Percentiles rank a stretch among this genome's conserved stretches.
Evolutionary conservation across 1,284 basidiomycete genomes (phyloP).

Genomic region (Blastosporella zonata): DNA sequence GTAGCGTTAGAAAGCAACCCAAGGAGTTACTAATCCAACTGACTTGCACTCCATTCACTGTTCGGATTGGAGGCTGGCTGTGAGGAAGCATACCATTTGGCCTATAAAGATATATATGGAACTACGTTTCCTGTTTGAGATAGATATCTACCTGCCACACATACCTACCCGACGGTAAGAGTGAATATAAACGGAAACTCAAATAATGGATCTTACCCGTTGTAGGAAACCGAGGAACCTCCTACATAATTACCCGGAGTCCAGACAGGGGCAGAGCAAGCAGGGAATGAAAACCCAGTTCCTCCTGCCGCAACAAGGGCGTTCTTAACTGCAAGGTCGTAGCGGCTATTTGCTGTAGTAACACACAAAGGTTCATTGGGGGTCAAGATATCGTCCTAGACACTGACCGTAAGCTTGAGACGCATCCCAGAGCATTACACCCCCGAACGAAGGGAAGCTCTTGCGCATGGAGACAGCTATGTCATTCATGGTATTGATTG

Average conservation of each 20-base stretch:
- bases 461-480: slow-evolving; percentile 55
- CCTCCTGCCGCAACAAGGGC: slow-evolving; percentile 58
- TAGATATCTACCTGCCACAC: slow-evolving; percentile 53
- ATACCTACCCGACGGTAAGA: slow-evolving; percentile 37
- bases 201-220: slow-evolving; percentile 37
- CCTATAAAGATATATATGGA: slow-evolving; percentile 30
- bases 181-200: slow-evolving; percentile 1
- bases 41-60: slow-evolving; percentile 65
- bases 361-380: background rate
- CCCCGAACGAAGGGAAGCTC: slow-evolving; percentile 68
- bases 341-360: slow-evolving; percentile 52
- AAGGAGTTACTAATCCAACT: slow-evolving; percentile 20
- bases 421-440: slow-evolving; percentile 72
- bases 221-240: slow-evolving; percentile 51
- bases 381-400: background rate
- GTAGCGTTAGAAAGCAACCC: slow-evolving; percentile 2
- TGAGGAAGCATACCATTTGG: slow-evolving; percentile 55
- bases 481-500: slow-evolving; percentile 42
- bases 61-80: slow-evolving; percentile 49
- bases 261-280: slow-evolving; percentile 56
- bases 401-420: slow-evolving; percentile 62
- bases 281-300: slow-evolving; percentile 62
- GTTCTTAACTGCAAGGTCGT: slow-evolving; percentile 60
- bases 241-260: slow-evolving; percentile 51
- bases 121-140: background rate